Evolutionary conservation across 2,329 filamentous ascomycete species (phyloP).

Genomic region (Lachnellula suecica): DNA sequence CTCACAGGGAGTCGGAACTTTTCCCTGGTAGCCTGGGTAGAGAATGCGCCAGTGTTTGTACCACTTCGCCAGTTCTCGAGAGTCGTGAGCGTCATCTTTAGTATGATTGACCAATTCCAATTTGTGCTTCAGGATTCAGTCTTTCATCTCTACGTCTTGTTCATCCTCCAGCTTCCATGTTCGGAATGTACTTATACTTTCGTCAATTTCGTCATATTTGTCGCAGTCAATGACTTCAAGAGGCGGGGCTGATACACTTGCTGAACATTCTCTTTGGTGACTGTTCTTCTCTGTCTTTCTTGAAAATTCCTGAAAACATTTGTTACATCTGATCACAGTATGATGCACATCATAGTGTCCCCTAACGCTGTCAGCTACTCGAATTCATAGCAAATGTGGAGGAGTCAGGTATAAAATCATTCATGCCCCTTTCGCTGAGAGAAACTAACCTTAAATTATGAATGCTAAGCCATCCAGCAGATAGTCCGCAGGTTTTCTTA

Average conservation of each 20-base stretch:
- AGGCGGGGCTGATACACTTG: not conserved
- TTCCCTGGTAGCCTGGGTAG: not conserved
- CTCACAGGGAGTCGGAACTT: conserved; percentile 3
- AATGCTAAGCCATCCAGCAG: conserved; percentile 1
- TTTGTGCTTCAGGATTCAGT: conserved; percentile 1
- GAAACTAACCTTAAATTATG: conserved; percentile 2
- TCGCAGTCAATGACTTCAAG: conserved; percentile 3
- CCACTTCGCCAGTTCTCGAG: conserved; percentile 4
- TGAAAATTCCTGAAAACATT: conserved; percentile 1
- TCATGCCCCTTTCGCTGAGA: not conserved
- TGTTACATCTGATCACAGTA: conserved; percentile 1
- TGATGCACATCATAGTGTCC: conserved; percentile 1
- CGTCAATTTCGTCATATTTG: conserved; percentile 1
- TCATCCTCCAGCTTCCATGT: conserved; percentile 2
- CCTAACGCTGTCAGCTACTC: conserved; percentile 1
- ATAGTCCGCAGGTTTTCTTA: not conserved
- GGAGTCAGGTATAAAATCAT: no score
- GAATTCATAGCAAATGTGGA: no score
- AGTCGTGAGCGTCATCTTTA: not conserved
- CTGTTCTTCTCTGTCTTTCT: not conserved
- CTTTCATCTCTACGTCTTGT: conserved; percentile 4
- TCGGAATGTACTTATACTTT: not conserved
- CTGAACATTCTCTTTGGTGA: not conserved
- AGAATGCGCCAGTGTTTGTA: not conserved
- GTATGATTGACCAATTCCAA: not conserved